phyloP scores from a whole-genome alignment of 2,329 filamentous ascomycete species.

The Microthyrium microscopicum region DNA sequence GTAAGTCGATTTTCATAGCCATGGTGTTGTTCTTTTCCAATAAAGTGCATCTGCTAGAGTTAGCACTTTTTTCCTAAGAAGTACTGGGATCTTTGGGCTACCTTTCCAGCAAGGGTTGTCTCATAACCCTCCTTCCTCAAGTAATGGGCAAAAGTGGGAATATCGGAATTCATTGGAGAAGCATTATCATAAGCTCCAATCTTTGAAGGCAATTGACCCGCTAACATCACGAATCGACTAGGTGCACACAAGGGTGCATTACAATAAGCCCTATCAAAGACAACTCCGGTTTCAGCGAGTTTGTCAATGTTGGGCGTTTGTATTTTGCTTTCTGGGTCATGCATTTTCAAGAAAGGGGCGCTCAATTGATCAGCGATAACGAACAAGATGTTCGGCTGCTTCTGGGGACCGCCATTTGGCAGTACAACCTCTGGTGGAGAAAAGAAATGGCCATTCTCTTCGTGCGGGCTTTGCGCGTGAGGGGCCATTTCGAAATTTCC shows the following conservation, averaged over 20 bases:
- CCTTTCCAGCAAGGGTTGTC: constrained; percentile 81
- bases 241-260: constrained; percentile 85
- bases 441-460: background rate
- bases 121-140: constrained; percentile 73
- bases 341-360: constrained; percentile 78
- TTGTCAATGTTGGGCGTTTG: constrained; percentile 81
- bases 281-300: constrained; percentile 63
- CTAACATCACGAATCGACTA: constrained; percentile 88
- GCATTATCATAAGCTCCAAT: constrained; percentile 90
- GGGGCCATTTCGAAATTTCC: constrained; percentile 8
- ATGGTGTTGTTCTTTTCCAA: constrained; percentile 76
- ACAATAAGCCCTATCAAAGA: constrained; percentile 90
- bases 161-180: constrained; percentile 63
- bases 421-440: background rate
- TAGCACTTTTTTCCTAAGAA: too few species aligned
- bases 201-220: constrained; percentile 76
- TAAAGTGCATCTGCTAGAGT: constrained; percentile 98
- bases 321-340: constrained; percentile 77
- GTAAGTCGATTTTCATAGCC: constrained; percentile 86
- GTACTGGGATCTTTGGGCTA: too few species aligned
- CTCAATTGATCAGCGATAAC: constrained; percentile 96
- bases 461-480: constrained; percentile 5
- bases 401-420: background rate
- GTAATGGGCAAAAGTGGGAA: constrained; percentile 87
- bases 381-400: constrained; percentile 61